Evolutionary conservation across 2,329 filamentous ascomycete genomes (phyloP).

Genomic region (Alternaria sp.): DNA sequence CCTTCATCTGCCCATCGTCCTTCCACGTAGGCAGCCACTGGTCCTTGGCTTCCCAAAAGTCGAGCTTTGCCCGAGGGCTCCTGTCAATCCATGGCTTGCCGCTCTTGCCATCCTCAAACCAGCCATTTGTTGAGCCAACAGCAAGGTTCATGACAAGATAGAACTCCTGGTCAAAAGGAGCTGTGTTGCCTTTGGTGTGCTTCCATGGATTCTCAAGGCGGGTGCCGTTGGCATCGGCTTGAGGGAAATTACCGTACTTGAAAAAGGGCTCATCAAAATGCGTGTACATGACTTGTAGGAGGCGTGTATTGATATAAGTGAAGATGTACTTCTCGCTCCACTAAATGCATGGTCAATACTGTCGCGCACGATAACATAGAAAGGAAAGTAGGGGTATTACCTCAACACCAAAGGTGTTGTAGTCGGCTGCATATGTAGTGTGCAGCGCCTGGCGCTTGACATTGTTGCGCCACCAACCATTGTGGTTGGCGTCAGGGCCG

Average conservation of each 20-base stretch:
- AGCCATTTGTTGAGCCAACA: constrained; percentile 81
- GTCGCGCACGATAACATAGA: not conserved
- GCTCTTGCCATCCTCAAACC: constrained; percentile 77
- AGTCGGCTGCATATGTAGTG: constrained; percentile 73
- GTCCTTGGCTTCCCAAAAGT: constrained; percentile 77
- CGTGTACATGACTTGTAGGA: constrained; percentile 81
- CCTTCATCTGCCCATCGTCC: constrained; percentile 67
- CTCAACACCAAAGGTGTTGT: constrained; percentile 82
- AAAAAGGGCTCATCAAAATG: constrained; percentile 74
- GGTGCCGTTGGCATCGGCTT: constrained; percentile 70
- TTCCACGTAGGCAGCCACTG: constrained; percentile 77
- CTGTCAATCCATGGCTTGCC: constrained; percentile 82
- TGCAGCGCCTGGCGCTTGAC: constrained; percentile 78
- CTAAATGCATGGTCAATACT: constrained; percentile 26
- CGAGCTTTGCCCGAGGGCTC: constrained; percentile 70
- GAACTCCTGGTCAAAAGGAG: constrained; percentile 79
- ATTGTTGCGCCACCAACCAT: constrained; percentile 86
- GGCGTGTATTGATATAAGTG: constrained; percentile 81
- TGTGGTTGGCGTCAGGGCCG: constrained; percentile 75
- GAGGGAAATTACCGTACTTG: constrained; percentile 72
- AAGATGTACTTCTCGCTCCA: constrained; percentile 91
- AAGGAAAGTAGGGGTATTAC: constrained; percentile 19
- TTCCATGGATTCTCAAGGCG: constrained; percentile 70
- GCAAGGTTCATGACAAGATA: constrained; percentile 80
- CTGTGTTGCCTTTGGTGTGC: constrained; percentile 65